Evolutionary conservation across 371 early-diverging fungal species (phyloP), one percentile per base, ranked within the genome.

Genomic region (Umbelopsis sp.): DNA sequence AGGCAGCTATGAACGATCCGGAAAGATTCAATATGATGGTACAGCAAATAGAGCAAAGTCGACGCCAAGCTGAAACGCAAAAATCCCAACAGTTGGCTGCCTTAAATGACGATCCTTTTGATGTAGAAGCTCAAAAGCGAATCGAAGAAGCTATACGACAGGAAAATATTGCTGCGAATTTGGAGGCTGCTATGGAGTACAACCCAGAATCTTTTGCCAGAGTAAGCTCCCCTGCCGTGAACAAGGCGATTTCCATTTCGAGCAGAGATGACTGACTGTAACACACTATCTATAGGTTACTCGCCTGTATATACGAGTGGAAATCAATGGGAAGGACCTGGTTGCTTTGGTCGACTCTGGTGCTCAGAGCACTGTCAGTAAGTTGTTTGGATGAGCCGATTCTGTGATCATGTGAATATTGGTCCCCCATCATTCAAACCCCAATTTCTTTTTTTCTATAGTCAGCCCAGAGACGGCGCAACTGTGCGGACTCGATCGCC

Each of bases 261-360:
- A 51, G 20, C 20, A 18, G 18, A 18, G 18, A n/a, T 44, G 9
- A 35, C 16, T 22, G 44, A 63, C 20, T 63, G 68, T 32, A 57
- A 25, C n/a, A 24, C 25, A 20, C 41, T 66, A 48, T 44, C 2
- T 11, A 37, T 68, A 87, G 79, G 92, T 94, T 25, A 88, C 91
- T 2, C 96, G 97, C 90, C 87, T 97, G 18, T 98, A 97, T 78
- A 92, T 98, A 46, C 82, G 91, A 73, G 89, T 89, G 12, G 88
- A 93, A 71, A 94, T 97, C 65, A 99, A 99, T 77, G 92, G 92
- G 12, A 85, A 84, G 41, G 89, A 88, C 4, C 80, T 97, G 45
- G 96, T 96, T 71, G 97, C 98, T 0, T 91, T 99, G 76, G 97
- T 99, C 2, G 99, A 99, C 76, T 96, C 97, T 7, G 99, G 98